Evolutionary conservation across 345 rosid species (phyloP).

Genomic region (Gossypium ekmanianum): DNA sequence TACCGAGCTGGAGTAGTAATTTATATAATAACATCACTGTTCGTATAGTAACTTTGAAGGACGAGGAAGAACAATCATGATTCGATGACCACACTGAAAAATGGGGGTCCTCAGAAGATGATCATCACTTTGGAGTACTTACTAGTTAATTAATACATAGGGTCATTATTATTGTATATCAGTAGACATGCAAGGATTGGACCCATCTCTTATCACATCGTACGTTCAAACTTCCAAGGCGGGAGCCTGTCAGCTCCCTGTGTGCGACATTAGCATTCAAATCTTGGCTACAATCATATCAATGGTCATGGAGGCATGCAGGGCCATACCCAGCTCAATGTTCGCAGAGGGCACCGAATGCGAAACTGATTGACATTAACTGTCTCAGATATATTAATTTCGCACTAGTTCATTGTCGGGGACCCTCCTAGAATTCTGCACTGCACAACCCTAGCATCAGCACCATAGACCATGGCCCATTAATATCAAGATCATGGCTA

Average conservation of each 20-base stretch:
- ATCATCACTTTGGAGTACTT: not conserved
- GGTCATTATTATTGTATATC: not conserved
- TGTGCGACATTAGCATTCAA: not conserved
- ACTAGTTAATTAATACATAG: not conserved
- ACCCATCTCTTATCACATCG: slow-evolving; percentile 7
- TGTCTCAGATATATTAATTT: slow-evolving; percentile 4
- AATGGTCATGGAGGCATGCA: not conserved
- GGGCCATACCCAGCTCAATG: slow-evolving; percentile 11
- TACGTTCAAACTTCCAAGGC: slow-evolving; percentile 10
- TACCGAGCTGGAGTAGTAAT: not conserved
- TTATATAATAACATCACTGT: not conserved
- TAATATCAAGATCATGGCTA: slow-evolving; percentile 10
- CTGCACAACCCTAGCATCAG: not conserved
- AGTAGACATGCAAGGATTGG: slow-evolving; percentile 1
- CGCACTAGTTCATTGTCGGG: not conserved
- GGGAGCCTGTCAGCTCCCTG: not conserved
- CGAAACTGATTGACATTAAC: slow-evolving; percentile 11
- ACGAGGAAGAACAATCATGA: slow-evolving; percentile 6
- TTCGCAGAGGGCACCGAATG: not conserved
- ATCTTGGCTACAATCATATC: slow-evolving; percentile 7
- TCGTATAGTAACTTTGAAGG: not conserved
- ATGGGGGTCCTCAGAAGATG: slow-evolving; percentile 4
- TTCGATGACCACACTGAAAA: not conserved
- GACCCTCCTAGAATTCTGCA: slow-evolving; percentile 1
- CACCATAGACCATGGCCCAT: slow-evolving; percentile 8